These are phyloP conservation scores for Aspergillus hiratsukae DNA, from an alignment of 2,329 filamentous ascomycete genomes.

Conservation along the genomic window DNA sequence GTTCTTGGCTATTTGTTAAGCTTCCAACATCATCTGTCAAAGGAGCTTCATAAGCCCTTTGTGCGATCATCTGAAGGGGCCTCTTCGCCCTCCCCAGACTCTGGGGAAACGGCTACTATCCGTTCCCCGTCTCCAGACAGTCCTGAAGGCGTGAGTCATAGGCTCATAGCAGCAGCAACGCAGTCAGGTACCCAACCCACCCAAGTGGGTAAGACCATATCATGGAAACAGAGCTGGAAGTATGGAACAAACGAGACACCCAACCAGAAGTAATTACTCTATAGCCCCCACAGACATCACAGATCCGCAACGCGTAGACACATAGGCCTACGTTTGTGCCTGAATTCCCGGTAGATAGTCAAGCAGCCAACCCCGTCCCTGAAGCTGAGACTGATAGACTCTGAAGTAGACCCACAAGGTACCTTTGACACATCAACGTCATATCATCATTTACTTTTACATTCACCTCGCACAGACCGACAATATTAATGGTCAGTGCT, in stretches of 20 bases:
- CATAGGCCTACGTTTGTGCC: not conserved
- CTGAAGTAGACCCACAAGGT: not conserved
- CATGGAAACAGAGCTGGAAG: not conserved
- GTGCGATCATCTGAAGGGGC: not conserved
- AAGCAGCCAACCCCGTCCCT: not conserved
- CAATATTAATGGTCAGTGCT: too few species aligned
- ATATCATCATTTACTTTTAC: not conserved
- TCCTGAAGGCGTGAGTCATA: not conserved
- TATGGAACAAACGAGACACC: not conserved
- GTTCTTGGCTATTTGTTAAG: not conserved
- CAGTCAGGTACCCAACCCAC: not conserved
- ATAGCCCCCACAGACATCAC: not conserved
- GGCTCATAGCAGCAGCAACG: not conserved
- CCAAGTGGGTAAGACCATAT: not conserved
- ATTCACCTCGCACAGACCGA: not conserved
- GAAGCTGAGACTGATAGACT: not conserved
- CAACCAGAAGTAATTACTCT: not conserved
- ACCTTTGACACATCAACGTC: not conserved
- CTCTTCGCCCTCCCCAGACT: not conserved
- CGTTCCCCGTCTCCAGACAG: not conserved
- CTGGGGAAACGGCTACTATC: not conserved
- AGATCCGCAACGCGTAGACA: not conserved
- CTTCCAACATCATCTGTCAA: not conserved
- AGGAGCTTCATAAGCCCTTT: too few species aligned
- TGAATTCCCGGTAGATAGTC: not conserved